Percentiles rank a stretch among this genome's conserved stretches.
phyloP scores from a whole-genome alignment of 2,329 filamentous ascomycete species.

The Blumeria graminis region DNA sequence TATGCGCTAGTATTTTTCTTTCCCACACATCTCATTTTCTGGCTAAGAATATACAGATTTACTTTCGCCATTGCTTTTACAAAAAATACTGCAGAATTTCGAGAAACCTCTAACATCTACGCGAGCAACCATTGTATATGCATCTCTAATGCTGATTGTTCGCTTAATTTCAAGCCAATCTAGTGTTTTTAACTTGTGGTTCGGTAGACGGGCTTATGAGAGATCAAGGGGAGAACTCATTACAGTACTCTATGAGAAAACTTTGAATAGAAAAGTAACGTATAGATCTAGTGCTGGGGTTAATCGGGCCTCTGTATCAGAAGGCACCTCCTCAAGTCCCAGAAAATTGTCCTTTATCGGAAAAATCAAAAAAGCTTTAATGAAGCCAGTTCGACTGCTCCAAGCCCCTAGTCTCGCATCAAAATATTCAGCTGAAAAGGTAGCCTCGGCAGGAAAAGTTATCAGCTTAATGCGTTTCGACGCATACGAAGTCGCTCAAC shows the following conservation, averaged over 20 bases:
- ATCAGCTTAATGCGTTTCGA: slow-evolving; percentile 62
- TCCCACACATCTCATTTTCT: neutral
- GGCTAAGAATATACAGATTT: slow-evolving; percentile 20
- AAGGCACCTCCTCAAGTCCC: neutral
- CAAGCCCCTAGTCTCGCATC: neutral
- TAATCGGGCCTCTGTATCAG: slow-evolving; percentile 3
- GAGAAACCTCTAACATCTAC: slow-evolving; percentile 24
- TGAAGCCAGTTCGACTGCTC: neutral
- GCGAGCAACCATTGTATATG: slow-evolving; percentile 38
- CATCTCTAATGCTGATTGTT: slow-evolving; percentile 32
- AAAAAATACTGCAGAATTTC: slow-evolving; percentile 45
- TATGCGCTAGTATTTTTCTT: slow-evolving; percentile 22
- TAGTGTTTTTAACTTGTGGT: slow-evolving; percentile 52
- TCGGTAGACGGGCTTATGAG: slow-evolving; percentile 62
- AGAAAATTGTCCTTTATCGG: slow-evolving; percentile 2
- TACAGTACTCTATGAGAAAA: slow-evolving; percentile 61
- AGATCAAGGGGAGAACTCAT: slow-evolving; percentile 66
- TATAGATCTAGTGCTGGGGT: slow-evolving; percentile 11
- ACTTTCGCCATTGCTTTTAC: slow-evolving; percentile 43
- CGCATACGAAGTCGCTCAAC: slow-evolving; percentile 58
- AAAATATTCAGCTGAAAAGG: slow-evolving; percentile 14
- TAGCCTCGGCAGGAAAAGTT: slow-evolving; percentile 71
- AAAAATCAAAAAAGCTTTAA: neutral
- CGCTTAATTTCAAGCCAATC: slow-evolving; percentile 39
- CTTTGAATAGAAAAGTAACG: slow-evolving; percentile 14